Conservation (phyloP, 176 grass and related monocot species). For the Ensete ventricosum region DNA sequence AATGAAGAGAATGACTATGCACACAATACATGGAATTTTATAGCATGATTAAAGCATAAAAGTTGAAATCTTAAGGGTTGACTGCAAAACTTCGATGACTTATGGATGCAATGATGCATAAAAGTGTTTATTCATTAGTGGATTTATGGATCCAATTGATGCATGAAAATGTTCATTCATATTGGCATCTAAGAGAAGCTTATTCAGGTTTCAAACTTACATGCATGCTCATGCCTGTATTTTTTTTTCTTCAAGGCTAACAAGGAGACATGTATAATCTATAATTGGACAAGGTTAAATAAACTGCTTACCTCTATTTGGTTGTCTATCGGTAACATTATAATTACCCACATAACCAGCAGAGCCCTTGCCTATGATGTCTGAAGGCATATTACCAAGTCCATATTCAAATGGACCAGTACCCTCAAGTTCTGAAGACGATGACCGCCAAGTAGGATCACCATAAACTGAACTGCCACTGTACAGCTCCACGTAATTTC, state of each 20-base stretch:
- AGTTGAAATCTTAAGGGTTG: background rate
- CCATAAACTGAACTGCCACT: slow-evolving; percentile 60
- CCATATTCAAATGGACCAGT: slow-evolving; percentile 54
- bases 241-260: background rate
- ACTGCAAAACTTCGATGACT: background rate
- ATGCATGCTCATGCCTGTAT: too few relatives aligned
- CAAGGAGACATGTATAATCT: too few relatives aligned
- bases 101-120: background rate
- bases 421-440: slow-evolving; percentile 52
- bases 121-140: background rate
- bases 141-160: background rate
- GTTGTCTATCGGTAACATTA: slow-evolving; percentile 60
- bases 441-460: slow-evolving; percentile 48
- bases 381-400: slow-evolving; percentile 48
- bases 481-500: slow-evolving; percentile 35
- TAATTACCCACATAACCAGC: slow-evolving; percentile 45
- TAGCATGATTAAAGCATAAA: background rate
- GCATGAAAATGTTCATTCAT: background rate
- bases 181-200: background rate
- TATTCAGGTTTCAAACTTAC: background rate
- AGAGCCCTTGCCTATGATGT: slow-evolving; percentile 38
- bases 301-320: slow-evolving; percentile 51
- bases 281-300: slow-evolving; percentile 11
- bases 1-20: background rate
- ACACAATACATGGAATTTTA: background rate